Evolutionary conservation across 257 asterid species (phyloP), one percentile per base, ranked within the genome.

Genomic region (Salvia rosmarinus): DNA sequence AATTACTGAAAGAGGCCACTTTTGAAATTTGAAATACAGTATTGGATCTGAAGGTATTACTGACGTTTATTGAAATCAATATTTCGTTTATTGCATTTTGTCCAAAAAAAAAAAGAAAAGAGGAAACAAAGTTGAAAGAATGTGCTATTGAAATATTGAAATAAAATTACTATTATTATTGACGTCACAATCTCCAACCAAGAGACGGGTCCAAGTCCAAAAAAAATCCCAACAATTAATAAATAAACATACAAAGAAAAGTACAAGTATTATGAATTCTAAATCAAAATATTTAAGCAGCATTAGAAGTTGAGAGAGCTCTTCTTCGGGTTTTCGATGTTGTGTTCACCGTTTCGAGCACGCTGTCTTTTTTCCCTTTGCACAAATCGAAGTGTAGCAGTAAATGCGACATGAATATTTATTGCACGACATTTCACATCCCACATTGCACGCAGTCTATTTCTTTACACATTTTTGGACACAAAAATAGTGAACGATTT

Each of bases 291-390:
- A 54, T 17, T n/a, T 1, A 68, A 60, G 19, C 34, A 68, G 20
- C 12, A n/a, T n/a, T n/a, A n/a, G n/a, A n/a, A n/a, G n/a, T 40
- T 10, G 68, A 73, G 65, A 55, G 5, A 70, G 56, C 21, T 21
- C 7, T 40, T 58, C 69, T n/a, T 55, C 49, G 46, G 80, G 63
- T 67, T 83, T 71, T 75, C 85, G 77, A 84, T 67, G 80, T 61
- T 42, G 59, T 74, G 85, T 86, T 81, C 87, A 76, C 82, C 96
- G 92, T 90, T 72, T 82, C 83, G 92, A 90, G 92, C 94, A 87
- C 97, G 96, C 50, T 87, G 55, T 83, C 88, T 78, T 78, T 65
- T 73, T 87, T 72, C 88, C 73, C 34, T 21, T 56, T 71, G 67
- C 84, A 77, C 77, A 79, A 75, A 72, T 79, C 92, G 13, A 84